These are phyloP conservation scores for Fusarium begoniae DNA, from an alignment of 2,329 filamentous ascomycete genomes.

Conservation along the genomic window DNA sequence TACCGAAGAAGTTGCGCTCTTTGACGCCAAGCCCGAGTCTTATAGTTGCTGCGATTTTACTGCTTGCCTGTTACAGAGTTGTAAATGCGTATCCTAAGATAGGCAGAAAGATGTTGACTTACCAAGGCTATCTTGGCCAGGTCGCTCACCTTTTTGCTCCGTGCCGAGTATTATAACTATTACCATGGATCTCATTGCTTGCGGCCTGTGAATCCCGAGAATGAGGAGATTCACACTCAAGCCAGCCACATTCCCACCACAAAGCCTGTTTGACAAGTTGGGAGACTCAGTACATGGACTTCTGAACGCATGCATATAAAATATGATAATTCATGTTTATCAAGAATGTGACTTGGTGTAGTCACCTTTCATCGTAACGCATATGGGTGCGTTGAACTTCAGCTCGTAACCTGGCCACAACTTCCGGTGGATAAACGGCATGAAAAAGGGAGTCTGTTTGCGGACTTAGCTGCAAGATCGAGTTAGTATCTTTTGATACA, in stretches of 20 bases:
- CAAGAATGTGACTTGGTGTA: background rate
- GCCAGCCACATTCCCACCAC: background rate
- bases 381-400: background rate
- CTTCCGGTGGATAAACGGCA: background rate
- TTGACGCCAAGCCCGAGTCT: too few relatives aligned
- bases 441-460: background rate
- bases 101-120: too few relatives aligned
- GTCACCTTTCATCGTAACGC: accelerated
- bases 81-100: too few relatives aligned
- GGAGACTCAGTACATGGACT: accelerated
- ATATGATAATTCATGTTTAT: accelerated
- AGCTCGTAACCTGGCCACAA: background rate
- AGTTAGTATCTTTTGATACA: background rate
- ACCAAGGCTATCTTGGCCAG: too few relatives aligned
- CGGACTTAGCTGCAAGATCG: too few relatives aligned
- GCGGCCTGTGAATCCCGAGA: background rate
- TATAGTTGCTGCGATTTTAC: too few relatives aligned
- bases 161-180: too few relatives aligned
- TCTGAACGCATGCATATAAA: background rate
- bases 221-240: background rate
- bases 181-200: background rate
- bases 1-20: too few relatives aligned
- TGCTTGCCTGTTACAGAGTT: too few relatives aligned
- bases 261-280: background rate
- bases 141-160: too few relatives aligned